A percentile compares a stretch with the other conserved stretches of the same genome.
These are phyloP conservation scores for Choricystis sp. DNA, from an alignment of 139 green algal species.

Conservation along the genomic window DNA sequence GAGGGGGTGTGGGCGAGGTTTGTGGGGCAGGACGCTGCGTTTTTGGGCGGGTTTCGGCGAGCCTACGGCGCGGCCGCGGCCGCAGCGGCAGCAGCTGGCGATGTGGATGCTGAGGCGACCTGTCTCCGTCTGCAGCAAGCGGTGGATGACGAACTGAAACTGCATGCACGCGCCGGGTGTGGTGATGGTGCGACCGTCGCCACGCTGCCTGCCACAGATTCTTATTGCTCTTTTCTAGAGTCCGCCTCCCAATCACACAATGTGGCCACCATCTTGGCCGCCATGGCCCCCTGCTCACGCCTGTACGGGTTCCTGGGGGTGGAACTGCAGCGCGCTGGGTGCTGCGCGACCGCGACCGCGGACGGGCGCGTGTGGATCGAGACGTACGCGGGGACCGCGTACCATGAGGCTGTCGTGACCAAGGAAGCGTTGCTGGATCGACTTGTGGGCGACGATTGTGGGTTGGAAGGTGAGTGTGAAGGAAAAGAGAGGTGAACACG, in stretches of 20 bases:
- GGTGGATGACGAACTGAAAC: conserved; percentile 40
- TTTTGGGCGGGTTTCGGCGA: conserved; percentile 35
- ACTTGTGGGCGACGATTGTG: neutral
- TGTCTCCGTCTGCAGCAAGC: conserved; percentile 14
- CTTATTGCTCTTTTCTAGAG: too few relatives aligned
- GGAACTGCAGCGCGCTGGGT: conserved; percentile 6
- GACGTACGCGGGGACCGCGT: conserved; percentile 36
- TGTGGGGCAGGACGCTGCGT: conserved; percentile 40
- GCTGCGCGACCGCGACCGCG: neutral
- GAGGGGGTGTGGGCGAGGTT: conserved; percentile 36
- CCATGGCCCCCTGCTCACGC: conserved; percentile 54
- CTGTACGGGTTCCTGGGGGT: conserved; percentile 55
- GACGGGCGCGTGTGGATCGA: conserved; percentile 13
- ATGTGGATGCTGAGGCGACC: conserved; percentile 2
- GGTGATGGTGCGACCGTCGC: too few relatives aligned
- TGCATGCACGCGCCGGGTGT: too few relatives aligned
- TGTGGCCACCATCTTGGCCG: conserved; percentile 37
- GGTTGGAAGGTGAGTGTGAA: too few relatives aligned
- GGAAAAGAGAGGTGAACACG: too few relatives aligned
- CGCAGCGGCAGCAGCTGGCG: conserved; percentile 10
- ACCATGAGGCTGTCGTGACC: conserved; percentile 21
- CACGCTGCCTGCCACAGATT: too few relatives aligned
- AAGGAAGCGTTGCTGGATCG: conserved; percentile 25
- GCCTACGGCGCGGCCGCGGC: conserved; percentile 31
- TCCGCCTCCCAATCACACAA: too few relatives aligned